Percentiles rank a stretch among this genome's conserved stretches.
Evolutionary conservation across 768 basidiomycete species (phyloP).

Genomic region (Grammothele lineata): DNA sequence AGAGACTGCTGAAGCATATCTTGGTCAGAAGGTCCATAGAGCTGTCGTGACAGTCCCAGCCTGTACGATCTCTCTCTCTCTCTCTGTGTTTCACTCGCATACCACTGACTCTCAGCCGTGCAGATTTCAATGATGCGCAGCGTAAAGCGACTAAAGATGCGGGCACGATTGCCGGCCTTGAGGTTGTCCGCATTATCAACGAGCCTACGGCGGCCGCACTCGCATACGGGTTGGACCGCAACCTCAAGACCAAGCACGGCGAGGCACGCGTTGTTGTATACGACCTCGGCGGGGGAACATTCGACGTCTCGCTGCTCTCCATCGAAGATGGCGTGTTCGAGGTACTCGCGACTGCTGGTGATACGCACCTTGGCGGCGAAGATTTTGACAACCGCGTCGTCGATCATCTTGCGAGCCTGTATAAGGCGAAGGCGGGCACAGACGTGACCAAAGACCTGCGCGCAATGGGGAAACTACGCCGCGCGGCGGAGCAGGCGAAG

Average conservation of each 20-base stretch:
- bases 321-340: conserved; percentile 58
- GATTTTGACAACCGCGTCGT: conserved; percentile 64
- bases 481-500: conserved; percentile 69
- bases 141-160: conserved; percentile 45
- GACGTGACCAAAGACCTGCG: conserved; percentile 59
- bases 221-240: conserved; percentile 40
- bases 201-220: conserved; percentile 46
- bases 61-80: conserved; percentile 15
- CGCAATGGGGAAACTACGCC: conserved; percentile 63
- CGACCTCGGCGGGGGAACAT: conserved; percentile 55
- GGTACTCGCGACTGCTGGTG: conserved; percentile 55
- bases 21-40: conserved; percentile 40
- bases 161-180: conserved; percentile 40
- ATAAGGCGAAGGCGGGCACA: conserved; percentile 59
- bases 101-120: too few species aligned
- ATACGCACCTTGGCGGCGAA: conserved; percentile 46
- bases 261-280: conserved; percentile 53
- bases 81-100: conserved; percentile 21
- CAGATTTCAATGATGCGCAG: conserved; percentile 44
- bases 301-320: conserved; percentile 54
- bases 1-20: conserved; percentile 44
- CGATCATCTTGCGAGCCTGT: conserved; percentile 59
- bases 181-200: conserved; percentile 42
- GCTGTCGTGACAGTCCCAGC: conserved; percentile 45
- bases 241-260: conserved; percentile 31